Evolutionary conservation across 2,329 filamentous ascomycete genomes (phyloP), one percentile per base, ranked within the genome.

Genomic region (Xylaria sp.): DNA sequence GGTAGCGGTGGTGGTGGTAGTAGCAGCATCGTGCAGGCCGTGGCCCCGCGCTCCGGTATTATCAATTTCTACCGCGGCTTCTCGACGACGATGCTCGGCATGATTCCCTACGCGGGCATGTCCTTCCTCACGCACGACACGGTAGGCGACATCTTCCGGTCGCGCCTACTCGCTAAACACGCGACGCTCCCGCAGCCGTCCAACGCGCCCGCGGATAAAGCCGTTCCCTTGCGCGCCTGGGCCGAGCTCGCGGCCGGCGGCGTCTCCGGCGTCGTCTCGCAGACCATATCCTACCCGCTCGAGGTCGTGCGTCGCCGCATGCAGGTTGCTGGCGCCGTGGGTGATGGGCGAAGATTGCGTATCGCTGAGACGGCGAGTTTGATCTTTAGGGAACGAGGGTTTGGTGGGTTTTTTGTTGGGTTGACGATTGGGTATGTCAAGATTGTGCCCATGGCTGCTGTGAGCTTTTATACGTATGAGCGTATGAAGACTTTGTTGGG

Each of bases 51-150:
- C 32, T 87, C 86, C 12, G 95, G 95, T 3, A 79, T 98, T 0
- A 82, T 89, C 65, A 99, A 99, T 81, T 99, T 99, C 80, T 99
- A 98, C 82, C 90, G 96, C 58, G 96, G 96, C 59, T 99, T 99
- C 80, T 89, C 90, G 0, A 93, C 95, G 0, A 98, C 96, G 0
- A 81, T 99, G 5, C 85, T 97, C 69, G 96, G 96, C 75, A 99
- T 99, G 95, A 84, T 99, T 0, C 96, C 96, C 0, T 99, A 99
- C 78, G 96, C 96, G 0, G 96, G 96, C 75, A 91, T 97, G 77
- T 97, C 94, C 0, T 99, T 99, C 82, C 87, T 99, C 50, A 97
- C 94, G 0, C 96, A 99, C 82, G 96, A 99, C 80, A 94, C 93
- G 4, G 89, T 92, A 50, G 93, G 93, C 70, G 96, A 99, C 80